Base-by-base conservation (phyloP, 2,329 filamentous ascomycete species). In the Fusarium aywerte region DNA sequence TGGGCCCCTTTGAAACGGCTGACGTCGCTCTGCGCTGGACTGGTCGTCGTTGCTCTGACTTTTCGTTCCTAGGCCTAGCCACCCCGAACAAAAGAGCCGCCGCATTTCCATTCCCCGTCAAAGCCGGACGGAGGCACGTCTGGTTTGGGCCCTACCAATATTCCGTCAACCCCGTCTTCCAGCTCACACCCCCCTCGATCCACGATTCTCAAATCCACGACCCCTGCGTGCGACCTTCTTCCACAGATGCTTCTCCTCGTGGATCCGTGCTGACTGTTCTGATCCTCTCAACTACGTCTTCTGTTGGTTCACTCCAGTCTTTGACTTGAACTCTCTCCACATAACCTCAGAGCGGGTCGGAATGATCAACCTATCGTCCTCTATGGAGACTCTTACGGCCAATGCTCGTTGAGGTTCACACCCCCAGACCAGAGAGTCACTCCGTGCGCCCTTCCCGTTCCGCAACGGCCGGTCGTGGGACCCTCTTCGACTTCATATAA, bases 341-440 rank as follows among this genome's bases (percentile, higher is more conserved):
- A 65, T 74, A 76, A 73, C 70, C 72, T 69, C 62, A 65, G 68
- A 73, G 74, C 74, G 74, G 74, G 74, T 77, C 78, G 78, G 72
- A 74, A 79, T 79, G 78, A 78, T 70, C 69, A 72, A 65, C 64
- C 66, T 72, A 71, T 60, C 71, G 75, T 71, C 71, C 73, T 76
- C 74, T 69, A 77, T 70, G 73, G 74, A 74, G 74, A 77, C 74
- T 76, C 69, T 65, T 73, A 57, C 66, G 70, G 63, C 49, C 58
- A 73, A 69, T 62, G 66, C 70, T 61, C 62, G 66, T 71, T 74
- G 70, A 73, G 65, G 52, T 60, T 64, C 65, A 73, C 70, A 61
- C 72, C 72, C 72, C 72, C 27, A 58, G 64, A 56, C 68, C 47
- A 61, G 50, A 57, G 61, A 65, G 62, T 69, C 64, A 58, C 65